Conservation (phyloP, 1,284 basidiomycete species). For the Anthracocystis panici-leucophaei region DNA sequence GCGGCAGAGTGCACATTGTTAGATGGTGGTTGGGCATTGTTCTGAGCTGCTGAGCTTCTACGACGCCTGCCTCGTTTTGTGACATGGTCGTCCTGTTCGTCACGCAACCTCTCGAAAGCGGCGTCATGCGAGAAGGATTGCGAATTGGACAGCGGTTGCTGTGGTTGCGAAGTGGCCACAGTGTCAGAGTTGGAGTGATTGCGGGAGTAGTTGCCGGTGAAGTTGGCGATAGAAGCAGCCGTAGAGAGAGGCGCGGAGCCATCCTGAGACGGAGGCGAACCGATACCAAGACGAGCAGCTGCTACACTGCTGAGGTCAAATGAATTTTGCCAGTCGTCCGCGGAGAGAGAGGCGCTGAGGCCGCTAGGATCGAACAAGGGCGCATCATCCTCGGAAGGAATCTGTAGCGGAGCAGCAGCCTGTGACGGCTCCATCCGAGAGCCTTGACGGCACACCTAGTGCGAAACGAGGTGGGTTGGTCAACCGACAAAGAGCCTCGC, state of each 20-base stretch:
- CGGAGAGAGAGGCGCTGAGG: constrained; percentile 52
- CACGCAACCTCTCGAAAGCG: background rate
- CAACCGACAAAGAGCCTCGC: constrained; percentile 6
- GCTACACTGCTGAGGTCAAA: constrained; percentile 51
- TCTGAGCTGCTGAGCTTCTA: constrained; percentile 31
- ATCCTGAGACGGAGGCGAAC: constrained; percentile 35
- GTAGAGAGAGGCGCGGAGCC: constrained; percentile 27
- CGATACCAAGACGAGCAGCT: constrained; percentile 48
- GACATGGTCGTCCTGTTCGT: background rate
- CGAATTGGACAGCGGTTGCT: constrained; percentile 6
- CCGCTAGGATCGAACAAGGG: constrained; percentile 53
- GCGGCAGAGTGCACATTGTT: constrained; percentile 2
- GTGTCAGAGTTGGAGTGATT: constrained; percentile 26
- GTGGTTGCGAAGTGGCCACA: constrained; percentile 11
- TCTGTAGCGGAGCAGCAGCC: constrained; percentile 42
- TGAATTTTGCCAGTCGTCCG: constrained; percentile 50
- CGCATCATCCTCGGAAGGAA: constrained; percentile 53
- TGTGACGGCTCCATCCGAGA: constrained; percentile 45
- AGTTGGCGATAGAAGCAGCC: constrained; percentile 28
- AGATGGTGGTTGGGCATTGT: constrained; percentile 8
- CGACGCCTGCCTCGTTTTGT: constrained; percentile 37
- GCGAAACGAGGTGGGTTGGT: constrained; percentile 1
- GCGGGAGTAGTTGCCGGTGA: constrained; percentile 30
- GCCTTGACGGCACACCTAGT: constrained; percentile 29
- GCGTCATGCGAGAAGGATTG: constrained; percentile 16